Evolutionary conservation across 176 grass and related monocot species (phyloP).

Genomic region (Triticum monococcum): DNA sequence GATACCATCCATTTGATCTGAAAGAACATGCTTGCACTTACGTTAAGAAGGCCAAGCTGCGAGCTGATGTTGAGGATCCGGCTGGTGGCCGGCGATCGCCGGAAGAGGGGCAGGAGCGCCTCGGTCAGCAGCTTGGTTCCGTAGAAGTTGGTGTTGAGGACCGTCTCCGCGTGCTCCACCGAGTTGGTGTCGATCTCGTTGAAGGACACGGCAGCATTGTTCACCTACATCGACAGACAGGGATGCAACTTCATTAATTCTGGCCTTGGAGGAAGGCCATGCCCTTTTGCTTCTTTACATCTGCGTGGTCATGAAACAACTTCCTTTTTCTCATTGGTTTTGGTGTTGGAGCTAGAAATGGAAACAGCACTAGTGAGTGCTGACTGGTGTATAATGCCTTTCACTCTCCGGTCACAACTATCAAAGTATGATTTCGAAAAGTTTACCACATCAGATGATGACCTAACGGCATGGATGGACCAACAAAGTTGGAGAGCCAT

Average conservation of each 20-base stretch:
- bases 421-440: conserved; percentile 18
- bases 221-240: conserved; percentile 48
- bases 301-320: neutral
- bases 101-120: conserved; percentile 70
- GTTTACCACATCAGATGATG: neutral
- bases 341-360: neutral
- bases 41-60: conserved; percentile 86
- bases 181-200: conserved; percentile 85
- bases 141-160: conserved; percentile 77
- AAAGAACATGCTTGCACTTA: conserved; percentile 30
- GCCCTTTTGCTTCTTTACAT: neutral
- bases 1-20: neutral
- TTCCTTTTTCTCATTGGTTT: neutral
- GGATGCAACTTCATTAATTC: neutral
- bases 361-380: neutral
- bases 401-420: neutral
- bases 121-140: conserved; percentile 76
- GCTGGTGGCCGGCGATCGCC: conserved; percentile 53
- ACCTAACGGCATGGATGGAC: neutral
- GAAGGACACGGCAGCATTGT: conserved; percentile 92
- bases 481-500: neutral
- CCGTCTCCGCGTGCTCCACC: conserved; percentile 78
- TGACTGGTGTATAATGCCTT: neutral
- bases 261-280: neutral
- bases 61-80: conserved; percentile 93